phyloP scores from a whole-genome alignment of 352 stramenopile species.

The Sclerospora graminicola region DNA sequence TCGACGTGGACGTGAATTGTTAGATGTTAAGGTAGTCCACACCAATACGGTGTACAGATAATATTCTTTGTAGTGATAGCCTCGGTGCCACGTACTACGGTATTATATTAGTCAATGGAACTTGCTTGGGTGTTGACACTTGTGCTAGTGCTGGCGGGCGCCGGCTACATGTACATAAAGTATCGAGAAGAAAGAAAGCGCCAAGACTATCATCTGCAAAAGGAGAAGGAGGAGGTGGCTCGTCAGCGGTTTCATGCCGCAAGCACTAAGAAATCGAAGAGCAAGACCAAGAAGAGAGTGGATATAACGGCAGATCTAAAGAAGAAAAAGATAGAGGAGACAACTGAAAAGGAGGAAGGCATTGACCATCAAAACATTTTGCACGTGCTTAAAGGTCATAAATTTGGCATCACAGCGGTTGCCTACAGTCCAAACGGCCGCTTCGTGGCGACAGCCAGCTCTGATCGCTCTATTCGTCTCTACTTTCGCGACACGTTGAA shows the following conservation, averaged over 20 bases:
- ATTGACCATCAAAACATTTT: conserved; percentile 31
- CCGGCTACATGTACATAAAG: conserved; percentile 51
- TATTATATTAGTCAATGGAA: conserved; percentile 13
- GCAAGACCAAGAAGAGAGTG: conserved; percentile 49
- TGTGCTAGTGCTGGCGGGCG: conserved; percentile 39
- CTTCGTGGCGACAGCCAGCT: conserved; percentile 67
- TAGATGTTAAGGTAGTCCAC: neutral
- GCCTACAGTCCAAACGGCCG: conserved; percentile 69
- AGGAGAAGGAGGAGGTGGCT: conserved; percentile 43
- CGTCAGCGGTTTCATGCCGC: conserved; percentile 31
- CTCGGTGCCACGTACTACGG: too few species aligned
- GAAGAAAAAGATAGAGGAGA: conserved; percentile 25
- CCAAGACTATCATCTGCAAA: conserved; percentile 25
- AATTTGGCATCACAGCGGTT: conserved; percentile 48
- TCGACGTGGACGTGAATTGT: too few species aligned
- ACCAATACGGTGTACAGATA: conserved; percentile 1
- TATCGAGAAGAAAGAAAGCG: conserved; percentile 34
- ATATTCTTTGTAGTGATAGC: neutral
- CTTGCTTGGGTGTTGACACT: conserved; percentile 46
- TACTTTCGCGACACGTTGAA: conserved; percentile 53
- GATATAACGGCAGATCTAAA: conserved; percentile 68
- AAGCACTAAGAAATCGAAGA: conserved; percentile 48
- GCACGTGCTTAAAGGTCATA: conserved; percentile 60
- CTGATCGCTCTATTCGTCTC: conserved; percentile 62
- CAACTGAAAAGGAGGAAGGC: conserved; percentile 4